Percentiles rank a stretch among this genome's conserved stretches.
Evolutionary conservation across 805 yeast species (phyloP).

Genomic region (Lachancea cidri): DNA sequence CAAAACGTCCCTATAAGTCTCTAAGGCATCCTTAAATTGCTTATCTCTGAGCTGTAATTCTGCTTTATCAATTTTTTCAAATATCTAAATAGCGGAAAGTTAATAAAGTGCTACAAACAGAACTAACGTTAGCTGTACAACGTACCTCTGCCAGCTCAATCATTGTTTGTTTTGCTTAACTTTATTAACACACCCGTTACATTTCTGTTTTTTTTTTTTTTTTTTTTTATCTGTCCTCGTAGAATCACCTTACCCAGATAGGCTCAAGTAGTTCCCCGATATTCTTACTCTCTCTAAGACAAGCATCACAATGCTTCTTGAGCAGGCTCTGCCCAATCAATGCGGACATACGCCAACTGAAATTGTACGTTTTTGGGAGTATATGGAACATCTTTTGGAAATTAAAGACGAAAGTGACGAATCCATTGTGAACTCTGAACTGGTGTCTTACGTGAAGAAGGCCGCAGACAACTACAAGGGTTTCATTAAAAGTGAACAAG

Average conservation of each 20-base stretch:
- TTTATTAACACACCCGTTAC: neutral
- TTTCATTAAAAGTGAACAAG: constrained; percentile 27
- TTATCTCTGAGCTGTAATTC: constrained; percentile 43
- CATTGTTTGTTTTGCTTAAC: constrained; percentile 4
- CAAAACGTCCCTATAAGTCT: constrained; percentile 26
- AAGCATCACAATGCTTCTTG: neutral
- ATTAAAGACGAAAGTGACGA: constrained; percentile 11
- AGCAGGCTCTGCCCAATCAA: constrained; percentile 12
- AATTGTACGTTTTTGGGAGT: constrained; percentile 23
- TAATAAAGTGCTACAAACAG: neutral
- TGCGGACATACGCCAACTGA: constrained; percentile 15
- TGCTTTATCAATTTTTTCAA: constrained; percentile 47
- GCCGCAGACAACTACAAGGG: constrained; percentile 26
- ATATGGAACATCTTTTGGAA: constrained; percentile 22
- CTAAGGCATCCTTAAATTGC: constrained; percentile 39
- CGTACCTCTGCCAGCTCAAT: constrained; percentile 6
- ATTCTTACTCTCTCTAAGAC: neutral
- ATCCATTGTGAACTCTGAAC: constrained; percentile 19
- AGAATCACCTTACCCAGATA: neutral
- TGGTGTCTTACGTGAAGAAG: constrained; percentile 27
- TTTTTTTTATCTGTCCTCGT: neutral
- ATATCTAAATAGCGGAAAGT: constrained; percentile 35
- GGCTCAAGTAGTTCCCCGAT: too few relatives aligned
- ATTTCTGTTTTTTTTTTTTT: neutral
- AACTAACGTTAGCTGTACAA: constrained; percentile 1